Evolutionary conservation across 768 basidiomycete species (phyloP), one percentile per base, ranked within the genome.

Genomic region (Suillus luteus): DNA sequence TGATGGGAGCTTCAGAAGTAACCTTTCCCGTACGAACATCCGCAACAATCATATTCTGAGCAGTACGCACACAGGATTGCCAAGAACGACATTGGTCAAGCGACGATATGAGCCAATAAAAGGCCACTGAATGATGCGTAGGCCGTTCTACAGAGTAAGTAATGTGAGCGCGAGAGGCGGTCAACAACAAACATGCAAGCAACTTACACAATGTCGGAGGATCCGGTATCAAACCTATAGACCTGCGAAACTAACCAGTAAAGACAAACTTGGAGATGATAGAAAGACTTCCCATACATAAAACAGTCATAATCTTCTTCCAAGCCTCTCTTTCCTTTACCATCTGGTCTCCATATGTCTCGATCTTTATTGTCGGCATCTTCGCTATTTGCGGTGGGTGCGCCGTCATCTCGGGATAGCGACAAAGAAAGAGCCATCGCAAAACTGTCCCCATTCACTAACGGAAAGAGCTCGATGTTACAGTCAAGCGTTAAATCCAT

Each of bases 291-390:
- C 38, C 96, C 96, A 75, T 93, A 95, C 95, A 98, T 98, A 69
- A 99, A 95, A 55, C 98, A 99, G 72, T 98, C 95, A 71, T 95
- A 99, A 67, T 99, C 95, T 63, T 95, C 91, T 67, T 98, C 96
- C 31, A 99, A 75, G 11, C 89, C 95, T 73, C 85, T 82, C 67
- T 82, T 84, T 15, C 85, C 92, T 76, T 89, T 94, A 48, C 89
- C 71, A 92, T 92, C 60, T 93, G 92, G 70, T 92, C 78, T 93
- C 92, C 93, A 94, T 22, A 89, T 84, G 71, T 91, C 83, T 61
- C 88, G 78, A 93, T 86, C 85, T 35, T 75, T 72, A 41, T 86
- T 86, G 2, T 77, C 76, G 51, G 79, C 82, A 61, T 86, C 91
- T 61, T 77, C 76, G 49, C 80, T 82, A 61, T 86, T 91, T 61